Conservation (phyloP, 164 flowering plant species). For the Sextonia rubra region DNA sequence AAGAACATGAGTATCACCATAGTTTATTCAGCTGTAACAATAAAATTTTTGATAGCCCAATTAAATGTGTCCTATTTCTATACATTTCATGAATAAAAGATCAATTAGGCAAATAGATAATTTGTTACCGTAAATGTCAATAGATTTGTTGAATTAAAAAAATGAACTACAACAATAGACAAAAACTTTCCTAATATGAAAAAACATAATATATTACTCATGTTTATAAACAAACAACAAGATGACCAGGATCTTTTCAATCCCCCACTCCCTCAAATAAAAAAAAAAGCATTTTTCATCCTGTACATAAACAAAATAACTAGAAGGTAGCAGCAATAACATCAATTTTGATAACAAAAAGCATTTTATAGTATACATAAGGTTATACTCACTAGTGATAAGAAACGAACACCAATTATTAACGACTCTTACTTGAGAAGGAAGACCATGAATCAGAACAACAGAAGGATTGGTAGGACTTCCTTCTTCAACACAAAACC, state of each 20-base stretch:
- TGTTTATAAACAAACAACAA: neutral
- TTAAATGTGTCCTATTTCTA: no score
- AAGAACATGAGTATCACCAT: no score
- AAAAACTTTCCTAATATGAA: neutral
- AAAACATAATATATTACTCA: no score
- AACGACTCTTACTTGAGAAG: slow-evolving; percentile 74
- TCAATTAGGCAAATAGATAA: no score
- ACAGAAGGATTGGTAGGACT: slow-evolving; percentile 51
- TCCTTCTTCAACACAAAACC: slow-evolving; percentile 95
- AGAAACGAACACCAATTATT: neutral
- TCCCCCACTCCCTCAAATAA: neutral
- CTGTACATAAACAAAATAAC: no score
- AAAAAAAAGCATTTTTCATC: no score
- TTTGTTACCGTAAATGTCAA: no score
- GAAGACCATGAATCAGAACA: slow-evolving; percentile 81
- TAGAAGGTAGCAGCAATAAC: neutral
- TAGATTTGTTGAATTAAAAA: no score
- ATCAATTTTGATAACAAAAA: neutral
- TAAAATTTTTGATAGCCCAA: no score
- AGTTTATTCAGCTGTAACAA: no score
- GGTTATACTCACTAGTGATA: neutral
- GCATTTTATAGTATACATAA: neutral
- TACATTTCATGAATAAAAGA: no score
- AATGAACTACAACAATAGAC: neutral
- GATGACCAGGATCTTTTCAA: neutral